These are phyloP conservation scores for Eucalyptus erythrocorys DNA, from an alignment of 345 rosid species.

Conservation along the genomic window DNA sequence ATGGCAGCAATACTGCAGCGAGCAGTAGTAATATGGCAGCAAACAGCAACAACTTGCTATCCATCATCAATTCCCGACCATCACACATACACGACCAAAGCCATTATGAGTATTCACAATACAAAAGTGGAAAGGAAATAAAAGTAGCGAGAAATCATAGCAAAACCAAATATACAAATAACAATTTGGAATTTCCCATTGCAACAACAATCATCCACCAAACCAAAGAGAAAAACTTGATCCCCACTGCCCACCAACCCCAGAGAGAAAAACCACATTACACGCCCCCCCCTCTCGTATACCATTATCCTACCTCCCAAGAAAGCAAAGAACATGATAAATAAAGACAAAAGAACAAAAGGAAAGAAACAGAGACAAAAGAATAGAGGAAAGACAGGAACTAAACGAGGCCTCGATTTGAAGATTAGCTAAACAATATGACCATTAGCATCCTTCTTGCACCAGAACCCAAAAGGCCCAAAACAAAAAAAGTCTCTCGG, in stretches of 20 bases:
- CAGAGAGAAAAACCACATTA: background rate
- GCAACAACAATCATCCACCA: too few relatives aligned
- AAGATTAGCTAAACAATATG: constrained; percentile 1
- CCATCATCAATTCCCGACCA: too few relatives aligned
- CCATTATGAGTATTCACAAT: too few relatives aligned
- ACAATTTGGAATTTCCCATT: too few relatives aligned
- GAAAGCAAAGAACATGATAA: background rate
- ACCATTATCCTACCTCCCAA: constrained; percentile 3
- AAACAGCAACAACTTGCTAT: too few relatives aligned
- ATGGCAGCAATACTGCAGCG: too few relatives aligned
- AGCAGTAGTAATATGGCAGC: too few relatives aligned
- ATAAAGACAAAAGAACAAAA: background rate
- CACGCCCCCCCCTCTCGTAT: constrained; percentile 6
- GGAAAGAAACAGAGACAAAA: background rate
- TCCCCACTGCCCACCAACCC: constrained; percentile 7
- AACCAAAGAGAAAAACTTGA: too few relatives aligned
- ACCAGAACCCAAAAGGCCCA: background rate
- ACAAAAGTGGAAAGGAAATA: too few relatives aligned
- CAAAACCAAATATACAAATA: too few relatives aligned
- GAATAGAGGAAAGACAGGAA: background rate
- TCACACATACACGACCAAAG: too few relatives aligned
- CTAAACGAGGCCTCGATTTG: constrained; percentile 1
- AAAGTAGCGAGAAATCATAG: too few relatives aligned
- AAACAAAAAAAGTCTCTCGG: background rate
- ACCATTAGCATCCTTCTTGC: constrained; percentile 1